Conservation (phyloP, 257 asterid genomes). For the Solanum paucissectum region DNA sequence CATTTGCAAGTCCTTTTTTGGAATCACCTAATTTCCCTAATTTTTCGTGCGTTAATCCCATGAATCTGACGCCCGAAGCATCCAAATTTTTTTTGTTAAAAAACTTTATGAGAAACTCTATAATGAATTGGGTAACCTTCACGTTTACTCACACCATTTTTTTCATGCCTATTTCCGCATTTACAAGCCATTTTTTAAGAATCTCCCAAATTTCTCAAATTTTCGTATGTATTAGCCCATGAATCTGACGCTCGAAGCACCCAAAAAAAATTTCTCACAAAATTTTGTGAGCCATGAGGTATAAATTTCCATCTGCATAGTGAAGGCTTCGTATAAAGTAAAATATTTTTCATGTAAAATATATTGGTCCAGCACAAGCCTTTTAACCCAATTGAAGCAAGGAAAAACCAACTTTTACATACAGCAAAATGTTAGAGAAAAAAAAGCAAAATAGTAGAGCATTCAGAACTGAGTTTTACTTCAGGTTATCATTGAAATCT, state of each 20-base stretch:
- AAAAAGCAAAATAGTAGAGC: background rate
- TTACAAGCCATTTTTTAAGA: accelerated
- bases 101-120: accelerated
- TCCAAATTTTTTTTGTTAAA: too few relatives aligned
- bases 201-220: accelerated
- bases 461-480: background rate
- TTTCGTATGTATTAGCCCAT: accelerated
- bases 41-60: too few relatives aligned
- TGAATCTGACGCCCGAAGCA: accelerated
- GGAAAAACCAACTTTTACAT: background rate
- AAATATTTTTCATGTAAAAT: background rate
- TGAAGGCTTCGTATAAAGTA: background rate
- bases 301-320: background rate
- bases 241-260: accelerated
- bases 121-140: background rate
- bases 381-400: background rate
- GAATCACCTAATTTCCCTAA: too few relatives aligned
- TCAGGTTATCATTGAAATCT: background rate
- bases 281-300: background rate
- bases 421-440: background rate
- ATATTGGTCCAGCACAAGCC: background rate
- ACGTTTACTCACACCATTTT: background rate
- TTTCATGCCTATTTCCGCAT: too few relatives aligned
- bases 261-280: background rate
- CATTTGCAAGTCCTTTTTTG: too few relatives aligned